These are phyloP conservation scores for Colletotrichum spaethianum DNA, from an alignment of 2,329 filamentous ascomycete species.

Conservation along the genomic window DNA sequence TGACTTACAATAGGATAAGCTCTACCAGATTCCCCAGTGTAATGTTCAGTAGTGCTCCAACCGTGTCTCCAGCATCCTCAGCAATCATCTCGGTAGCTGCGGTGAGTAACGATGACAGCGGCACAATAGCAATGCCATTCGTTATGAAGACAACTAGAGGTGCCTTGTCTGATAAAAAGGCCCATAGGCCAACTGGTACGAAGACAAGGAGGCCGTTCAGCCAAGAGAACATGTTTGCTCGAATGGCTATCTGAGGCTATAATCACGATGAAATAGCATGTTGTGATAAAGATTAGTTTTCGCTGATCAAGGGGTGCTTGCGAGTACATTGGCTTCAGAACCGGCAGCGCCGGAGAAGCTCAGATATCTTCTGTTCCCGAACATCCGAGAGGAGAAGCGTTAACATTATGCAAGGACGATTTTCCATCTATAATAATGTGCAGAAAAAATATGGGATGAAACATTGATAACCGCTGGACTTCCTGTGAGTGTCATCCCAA, in stretches of 20 bases:
- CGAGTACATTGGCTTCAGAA: not conserved
- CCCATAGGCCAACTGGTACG: constrained; percentile 77
- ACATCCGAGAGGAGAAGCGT: not conserved
- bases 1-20: constrained; percentile 69
- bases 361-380: not conserved
- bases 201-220: constrained; percentile 78
- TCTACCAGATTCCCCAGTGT: constrained; percentile 75
- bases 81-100: constrained; percentile 74
- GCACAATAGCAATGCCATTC: constrained; percentile 74
- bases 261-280: not conserved
- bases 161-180: constrained; percentile 57
- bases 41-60: constrained; percentile 73
- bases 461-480: no score
- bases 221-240: constrained; percentile 56
- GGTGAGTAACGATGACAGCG: constrained; percentile 69
- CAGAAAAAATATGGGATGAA: not conserved
- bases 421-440: no score
- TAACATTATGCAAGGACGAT: not conserved
- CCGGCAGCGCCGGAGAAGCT: constrained; percentile 16
- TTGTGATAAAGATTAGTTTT: not conserved
- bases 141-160: constrained; percentile 66
- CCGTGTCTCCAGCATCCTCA: constrained; percentile 68
- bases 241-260: not conserved
- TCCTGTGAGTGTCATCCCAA: not conserved
- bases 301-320: not conserved